phyloP scores from a whole-genome alignment of 1,284 basidiomycete species.

The Fomitiporia mediterranea region DNA sequence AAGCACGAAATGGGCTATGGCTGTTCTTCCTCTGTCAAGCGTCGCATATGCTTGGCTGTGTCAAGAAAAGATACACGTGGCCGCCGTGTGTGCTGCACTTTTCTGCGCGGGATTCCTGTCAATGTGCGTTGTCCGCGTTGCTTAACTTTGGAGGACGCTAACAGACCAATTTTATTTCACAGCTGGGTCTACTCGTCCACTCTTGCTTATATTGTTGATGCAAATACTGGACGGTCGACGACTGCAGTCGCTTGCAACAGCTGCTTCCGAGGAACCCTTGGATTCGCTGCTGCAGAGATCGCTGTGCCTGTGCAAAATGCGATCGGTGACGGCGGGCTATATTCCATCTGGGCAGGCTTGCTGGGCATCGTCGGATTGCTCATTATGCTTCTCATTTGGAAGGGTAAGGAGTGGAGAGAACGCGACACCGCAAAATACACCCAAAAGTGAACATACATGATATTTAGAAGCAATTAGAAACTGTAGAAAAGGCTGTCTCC shows the following conservation, averaged over 20 bases:
- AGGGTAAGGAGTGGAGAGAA: slow-evolving; percentile 40
- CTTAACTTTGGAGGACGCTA: slow-evolving; percentile 5
- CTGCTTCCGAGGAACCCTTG: slow-evolving; percentile 61
- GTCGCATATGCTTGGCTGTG: slow-evolving; percentile 77
- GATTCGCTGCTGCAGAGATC: slow-evolving; percentile 66
- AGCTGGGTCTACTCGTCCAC: slow-evolving; percentile 71
- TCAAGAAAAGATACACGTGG: slow-evolving; percentile 57
- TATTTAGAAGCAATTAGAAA: neutral
- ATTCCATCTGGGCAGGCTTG: slow-evolving; percentile 66
- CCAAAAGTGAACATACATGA: neutral
- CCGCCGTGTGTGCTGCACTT: slow-evolving; percentile 56
- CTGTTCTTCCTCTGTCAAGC: slow-evolving; percentile 53
- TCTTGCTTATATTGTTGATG: slow-evolving; percentile 73
- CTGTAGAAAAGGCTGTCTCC: neutral
- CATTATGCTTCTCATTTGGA: slow-evolving; percentile 48
- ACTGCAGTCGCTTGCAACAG: slow-evolving; percentile 70
- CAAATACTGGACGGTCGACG: slow-evolving; percentile 68
- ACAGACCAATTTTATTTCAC: slow-evolving; percentile 19
- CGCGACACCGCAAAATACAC: slow-evolving; percentile 30
- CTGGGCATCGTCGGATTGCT: slow-evolving; percentile 48
- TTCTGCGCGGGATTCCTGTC: slow-evolving; percentile 66
- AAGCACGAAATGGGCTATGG: slow-evolving; percentile 53
- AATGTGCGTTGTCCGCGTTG: slow-evolving; percentile 43
- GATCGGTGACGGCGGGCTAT: slow-evolving; percentile 69
- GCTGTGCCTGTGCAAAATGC: slow-evolving; percentile 51